phyloP scores from a whole-genome alignment of 2,329 filamentous ascomycete genomes.

The Bipolaris gigantea region DNA sequence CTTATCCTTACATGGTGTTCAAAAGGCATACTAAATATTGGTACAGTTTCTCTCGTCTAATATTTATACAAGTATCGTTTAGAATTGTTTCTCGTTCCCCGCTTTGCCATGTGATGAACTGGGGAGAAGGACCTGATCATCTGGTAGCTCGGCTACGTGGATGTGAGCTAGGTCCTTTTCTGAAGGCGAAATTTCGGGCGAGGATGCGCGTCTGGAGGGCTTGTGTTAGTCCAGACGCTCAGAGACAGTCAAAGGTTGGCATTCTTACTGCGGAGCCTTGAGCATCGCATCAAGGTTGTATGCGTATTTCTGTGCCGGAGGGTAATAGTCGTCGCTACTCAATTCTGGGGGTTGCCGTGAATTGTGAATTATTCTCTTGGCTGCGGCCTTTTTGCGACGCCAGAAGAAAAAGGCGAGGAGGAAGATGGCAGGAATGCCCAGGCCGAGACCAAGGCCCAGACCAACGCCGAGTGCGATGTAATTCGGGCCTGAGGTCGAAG shows the following conservation, averaged over 20 bases:
- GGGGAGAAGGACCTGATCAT: background rate
- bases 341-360: background rate
- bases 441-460: background rate
- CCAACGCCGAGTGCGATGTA: constrained; percentile 2
- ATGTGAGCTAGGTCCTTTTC: background rate
- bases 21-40: no score
- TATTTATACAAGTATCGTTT: no score
- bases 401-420: constrained; percentile 1
- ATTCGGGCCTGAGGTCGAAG: background rate
- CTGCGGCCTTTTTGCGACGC: background rate
- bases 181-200: background rate
- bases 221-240: background rate
- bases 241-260: background rate
- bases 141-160: background rate
- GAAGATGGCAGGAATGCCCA: background rate
- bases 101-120: no score
- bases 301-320: background rate
- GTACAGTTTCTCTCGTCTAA: no score
- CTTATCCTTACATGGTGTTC: no score
- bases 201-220: background rate
- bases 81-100: no score
- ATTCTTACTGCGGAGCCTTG: background rate
- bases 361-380: background rate
- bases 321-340: background rate
- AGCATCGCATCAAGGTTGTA: background rate